A percentile compares a stretch with the other conserved stretches of the same genome.
phyloP scores from a whole-genome alignment of 2,329 filamentous ascomycete species.

The Phialophora tarda region DNA sequence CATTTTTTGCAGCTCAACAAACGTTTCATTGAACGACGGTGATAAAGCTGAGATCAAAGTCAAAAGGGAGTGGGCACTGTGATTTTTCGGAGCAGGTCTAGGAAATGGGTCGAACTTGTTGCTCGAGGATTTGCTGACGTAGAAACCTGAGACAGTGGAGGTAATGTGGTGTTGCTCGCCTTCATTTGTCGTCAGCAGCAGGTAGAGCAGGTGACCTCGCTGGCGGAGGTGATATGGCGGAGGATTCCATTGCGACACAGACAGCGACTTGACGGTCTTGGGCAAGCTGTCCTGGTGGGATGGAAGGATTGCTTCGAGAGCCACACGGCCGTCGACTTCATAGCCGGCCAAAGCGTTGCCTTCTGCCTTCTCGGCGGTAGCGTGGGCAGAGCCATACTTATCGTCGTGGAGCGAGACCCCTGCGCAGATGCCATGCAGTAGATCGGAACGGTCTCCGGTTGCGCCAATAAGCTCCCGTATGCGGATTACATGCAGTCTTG shows the following conservation, averaged over 20 bases:
- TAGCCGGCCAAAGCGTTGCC: slow-evolving; percentile 71
- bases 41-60: slow-evolving; percentile 79
- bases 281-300: slow-evolving; percentile 70
- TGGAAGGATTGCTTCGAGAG: slow-evolving; percentile 74
- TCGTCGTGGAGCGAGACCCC: slow-evolving; percentile 87
- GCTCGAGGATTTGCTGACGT: slow-evolving; percentile 94
- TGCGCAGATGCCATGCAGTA: slow-evolving; percentile 81
- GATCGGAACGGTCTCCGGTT: slow-evolving; percentile 84
- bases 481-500: slow-evolving; percentile 88
- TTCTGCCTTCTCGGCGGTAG: slow-evolving; percentile 42
- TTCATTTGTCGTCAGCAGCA: slow-evolving; percentile 87
- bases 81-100: slow-evolving; percentile 75
- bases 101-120: slow-evolving; percentile 92
- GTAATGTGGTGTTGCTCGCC: slow-evolving; percentile 95
- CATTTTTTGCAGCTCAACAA: slow-evolving; percentile 78
- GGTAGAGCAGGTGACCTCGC: slow-evolving; percentile 89
- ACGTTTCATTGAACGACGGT: slow-evolving; percentile 77
- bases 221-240: slow-evolving; percentile 89
- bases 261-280: slow-evolving; percentile 88
- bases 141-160: slow-evolving; percentile 92
- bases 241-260: slow-evolving; percentile 94
- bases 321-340: slow-evolving; percentile 73
- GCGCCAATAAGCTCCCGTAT: slow-evolving; percentile 93
- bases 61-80: slow-evolving; percentile 83
- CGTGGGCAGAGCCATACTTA: slow-evolving; percentile 59